These are phyloP conservation scores for Lactarius deliciosus DNA, from an alignment of 768 basidiomycete species.

Conservation along the genomic window DNA sequence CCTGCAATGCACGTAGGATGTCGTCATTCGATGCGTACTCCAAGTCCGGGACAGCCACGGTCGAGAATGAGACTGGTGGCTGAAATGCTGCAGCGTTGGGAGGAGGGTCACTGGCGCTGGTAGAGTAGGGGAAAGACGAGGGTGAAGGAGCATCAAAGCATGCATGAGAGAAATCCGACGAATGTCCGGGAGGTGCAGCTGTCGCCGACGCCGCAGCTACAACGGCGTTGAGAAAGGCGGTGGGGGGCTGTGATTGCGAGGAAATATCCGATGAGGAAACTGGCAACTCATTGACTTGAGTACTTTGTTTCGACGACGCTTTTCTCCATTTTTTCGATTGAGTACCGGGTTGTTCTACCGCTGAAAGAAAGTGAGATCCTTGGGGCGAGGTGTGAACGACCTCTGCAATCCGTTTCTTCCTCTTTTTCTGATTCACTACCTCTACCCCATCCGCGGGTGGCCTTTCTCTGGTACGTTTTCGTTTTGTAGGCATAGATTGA, in stretches of 20 bases:
- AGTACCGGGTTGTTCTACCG: conserved; percentile 19
- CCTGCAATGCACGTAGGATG: conserved; percentile 69
- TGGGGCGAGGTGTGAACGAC: conserved; percentile 1
- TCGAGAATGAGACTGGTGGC: conserved; percentile 33
- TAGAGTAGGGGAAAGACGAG: conserved; percentile 16
- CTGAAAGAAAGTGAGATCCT: not conserved
- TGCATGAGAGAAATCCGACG: conserved; percentile 30
- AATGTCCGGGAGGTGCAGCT: conserved; percentile 31
- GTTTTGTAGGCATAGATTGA: conserved; percentile 33
- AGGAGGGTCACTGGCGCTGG: conserved; percentile 9
- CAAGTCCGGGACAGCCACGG: conserved; percentile 37
- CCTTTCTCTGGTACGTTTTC: conserved; percentile 38
- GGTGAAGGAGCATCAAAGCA: conserved; percentile 26
- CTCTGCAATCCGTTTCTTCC: conserved; percentile 34
- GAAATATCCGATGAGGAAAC: conserved; percentile 12
- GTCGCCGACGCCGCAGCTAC: conserved; percentile 63
- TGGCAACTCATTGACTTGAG: conserved; percentile 17
- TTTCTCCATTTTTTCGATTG: conserved; percentile 37
- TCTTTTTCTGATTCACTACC: conserved; percentile 37
- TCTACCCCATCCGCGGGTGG: conserved; percentile 16
- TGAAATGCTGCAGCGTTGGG: conserved; percentile 34
- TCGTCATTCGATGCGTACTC: conserved; percentile 64
- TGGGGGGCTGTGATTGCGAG: conserved; percentile 32
- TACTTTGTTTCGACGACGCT: conserved; percentile 33
- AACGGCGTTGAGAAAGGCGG: conserved; percentile 62